These are phyloP conservation scores for Macrotyloma uniflorum DNA, from an alignment of 306 rosid species.

Conservation along the genomic window DNA sequence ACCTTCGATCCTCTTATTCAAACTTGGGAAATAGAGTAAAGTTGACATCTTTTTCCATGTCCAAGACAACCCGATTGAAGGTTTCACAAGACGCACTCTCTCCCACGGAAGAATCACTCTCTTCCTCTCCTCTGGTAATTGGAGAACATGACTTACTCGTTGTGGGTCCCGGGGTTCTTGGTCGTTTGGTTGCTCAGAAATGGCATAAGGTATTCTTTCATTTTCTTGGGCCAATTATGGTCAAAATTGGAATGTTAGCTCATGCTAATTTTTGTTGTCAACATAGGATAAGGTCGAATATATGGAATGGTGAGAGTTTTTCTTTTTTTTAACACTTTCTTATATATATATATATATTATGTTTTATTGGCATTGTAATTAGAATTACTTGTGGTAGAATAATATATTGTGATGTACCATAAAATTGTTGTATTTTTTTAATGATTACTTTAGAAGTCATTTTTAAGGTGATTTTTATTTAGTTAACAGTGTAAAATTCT, in stretches of 20 bases:
- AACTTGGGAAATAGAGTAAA: slow-evolving; percentile 31
- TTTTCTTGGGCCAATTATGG: not conserved
- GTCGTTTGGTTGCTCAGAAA: slow-evolving; percentile 84
- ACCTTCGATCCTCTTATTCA: slow-evolving; percentile 27
- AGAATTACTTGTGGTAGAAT: not conserved
- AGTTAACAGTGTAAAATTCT: not conserved
- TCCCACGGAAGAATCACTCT: slow-evolving; percentile 47
- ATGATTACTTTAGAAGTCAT: not conserved
- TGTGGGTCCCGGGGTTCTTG: slow-evolving; percentile 97
- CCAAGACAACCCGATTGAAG: slow-evolving; percentile 50
- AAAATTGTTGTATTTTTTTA: not conserved
- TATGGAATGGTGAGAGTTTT: not conserved
- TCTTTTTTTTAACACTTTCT: not conserved
- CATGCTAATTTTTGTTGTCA: not conserved
- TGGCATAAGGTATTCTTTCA: slow-evolving; percentile 74
- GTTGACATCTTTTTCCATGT: slow-evolving; percentile 39
- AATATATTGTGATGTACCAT: not conserved
- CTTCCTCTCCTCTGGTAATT: slow-evolving; percentile 43
- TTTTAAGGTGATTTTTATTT: not conserved
- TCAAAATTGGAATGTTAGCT: slow-evolving; percentile 5
- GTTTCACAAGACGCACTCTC: slow-evolving; percentile 56
- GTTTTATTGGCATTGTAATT: slow-evolving; percentile 1
- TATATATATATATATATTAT: not conserved
- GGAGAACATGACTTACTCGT: slow-evolving; percentile 71
- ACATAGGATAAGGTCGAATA: not conserved